Conservation (phyloP, 2,329 filamentous ascomycete species). For the Rachicladosporium sp. region DNA sequence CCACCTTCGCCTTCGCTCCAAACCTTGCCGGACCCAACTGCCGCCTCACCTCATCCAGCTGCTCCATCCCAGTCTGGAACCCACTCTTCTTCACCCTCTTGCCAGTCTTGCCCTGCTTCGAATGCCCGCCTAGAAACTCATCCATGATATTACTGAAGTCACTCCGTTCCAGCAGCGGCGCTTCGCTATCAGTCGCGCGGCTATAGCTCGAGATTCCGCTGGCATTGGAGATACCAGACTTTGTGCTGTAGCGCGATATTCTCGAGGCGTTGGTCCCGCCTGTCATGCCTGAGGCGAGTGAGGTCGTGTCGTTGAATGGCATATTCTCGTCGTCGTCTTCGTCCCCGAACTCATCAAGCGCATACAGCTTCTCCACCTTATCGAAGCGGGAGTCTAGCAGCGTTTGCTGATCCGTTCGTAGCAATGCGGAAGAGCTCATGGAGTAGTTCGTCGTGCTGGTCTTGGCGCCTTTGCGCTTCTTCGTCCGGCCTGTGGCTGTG, state of each 20-base stretch:
- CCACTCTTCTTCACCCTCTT: constrained; percentile 60
- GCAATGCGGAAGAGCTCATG: constrained; percentile 80
- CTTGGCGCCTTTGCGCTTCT: constrained; percentile 91
- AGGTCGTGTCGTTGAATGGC: constrained; percentile 27
- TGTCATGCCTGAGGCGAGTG: constrained; percentile 36
- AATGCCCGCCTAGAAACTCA: constrained; percentile 71
- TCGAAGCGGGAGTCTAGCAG: constrained; percentile 87
- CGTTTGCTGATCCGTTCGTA: constrained; percentile 75
- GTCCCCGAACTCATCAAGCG: constrained; percentile 29
- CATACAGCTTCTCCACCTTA: constrained; percentile 70
- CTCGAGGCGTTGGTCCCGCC: constrained; percentile 36
- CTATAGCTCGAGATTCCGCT: constrained; percentile 25
- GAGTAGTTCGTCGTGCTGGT: constrained; percentile 80
- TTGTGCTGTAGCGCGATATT: constrained; percentile 24
- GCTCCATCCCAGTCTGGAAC: constrained; percentile 68
- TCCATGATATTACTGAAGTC: constrained; percentile 90
- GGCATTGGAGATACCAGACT: constrained; percentile 26
- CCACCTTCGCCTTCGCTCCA: no score
- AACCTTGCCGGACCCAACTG: constrained; percentile 62
- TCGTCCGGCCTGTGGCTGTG: constrained; percentile 65
- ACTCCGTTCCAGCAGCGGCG: constrained; percentile 45
- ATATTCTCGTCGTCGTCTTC: constrained; percentile 15
- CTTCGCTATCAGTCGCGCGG: constrained; percentile 24
- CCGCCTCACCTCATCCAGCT: constrained; percentile 79
- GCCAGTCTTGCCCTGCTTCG: constrained; percentile 55